Evolutionary conservation across 495 filamentous ascomycete genomes (phyloP).

Genomic region (Tricharina praecox): DNA sequence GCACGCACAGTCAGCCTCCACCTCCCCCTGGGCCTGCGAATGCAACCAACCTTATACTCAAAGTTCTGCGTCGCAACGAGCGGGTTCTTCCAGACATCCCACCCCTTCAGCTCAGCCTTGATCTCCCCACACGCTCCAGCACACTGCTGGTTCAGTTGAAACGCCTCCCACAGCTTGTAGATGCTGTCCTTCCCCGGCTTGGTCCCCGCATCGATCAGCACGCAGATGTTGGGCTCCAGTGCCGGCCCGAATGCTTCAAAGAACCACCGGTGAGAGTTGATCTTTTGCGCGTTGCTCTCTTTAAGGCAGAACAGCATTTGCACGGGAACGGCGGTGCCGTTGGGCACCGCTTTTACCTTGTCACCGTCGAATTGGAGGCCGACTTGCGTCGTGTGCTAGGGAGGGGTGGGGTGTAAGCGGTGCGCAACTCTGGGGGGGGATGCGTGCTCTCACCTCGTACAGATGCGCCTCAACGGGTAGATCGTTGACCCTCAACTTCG

Average conservation of each 20-base stretch:
- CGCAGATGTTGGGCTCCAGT: conserved; percentile 92
- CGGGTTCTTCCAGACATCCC: conserved; percentile 82
- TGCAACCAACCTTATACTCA: conserved; percentile 56
- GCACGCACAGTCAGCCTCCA: background rate
- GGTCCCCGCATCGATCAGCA: conserved; percentile 89
- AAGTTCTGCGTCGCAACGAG: conserved; percentile 95
- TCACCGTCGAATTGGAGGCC: conserved; percentile 76
- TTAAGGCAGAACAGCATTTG: conserved; percentile 99
- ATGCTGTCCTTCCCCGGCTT: conserved; percentile 90
- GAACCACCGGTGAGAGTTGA: conserved; percentile 98
- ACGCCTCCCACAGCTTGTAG: conserved; percentile 85
- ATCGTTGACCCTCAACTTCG: conserved; percentile 95
- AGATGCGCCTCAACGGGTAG: conserved; percentile 92
- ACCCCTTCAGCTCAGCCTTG: conserved; percentile 90
- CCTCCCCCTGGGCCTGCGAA: background rate
- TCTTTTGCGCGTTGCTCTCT: conserved; percentile 98
- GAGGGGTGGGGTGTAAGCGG: no score
- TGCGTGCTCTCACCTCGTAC: conserved; percentile 43
- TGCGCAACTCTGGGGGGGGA: conserved; percentile 39
- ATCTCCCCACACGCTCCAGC: conserved; percentile 98
- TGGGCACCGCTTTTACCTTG: conserved; percentile 53
- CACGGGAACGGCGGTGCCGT: conserved; percentile 38
- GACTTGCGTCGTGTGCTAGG: conserved; percentile 75
- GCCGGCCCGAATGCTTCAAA: conserved; percentile 96
- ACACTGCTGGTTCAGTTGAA: conserved; percentile 97